phyloP scores from a whole-genome alignment of 371 early-diverging fungal species.

The Haplosporangium sp. region DNA sequence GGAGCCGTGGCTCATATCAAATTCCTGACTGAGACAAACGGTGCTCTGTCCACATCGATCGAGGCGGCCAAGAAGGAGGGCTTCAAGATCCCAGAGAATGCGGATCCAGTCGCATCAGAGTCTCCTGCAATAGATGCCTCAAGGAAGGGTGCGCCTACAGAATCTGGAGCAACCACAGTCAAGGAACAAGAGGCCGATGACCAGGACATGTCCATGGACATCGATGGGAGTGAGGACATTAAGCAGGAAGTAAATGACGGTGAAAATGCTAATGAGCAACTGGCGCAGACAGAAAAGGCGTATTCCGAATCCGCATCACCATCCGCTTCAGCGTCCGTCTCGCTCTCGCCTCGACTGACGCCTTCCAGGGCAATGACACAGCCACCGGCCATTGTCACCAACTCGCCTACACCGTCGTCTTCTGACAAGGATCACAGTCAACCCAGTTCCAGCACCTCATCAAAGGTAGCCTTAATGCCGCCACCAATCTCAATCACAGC shows the following conservation, averaged over 20 bases:
- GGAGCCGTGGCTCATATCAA: constrained; percentile 56
- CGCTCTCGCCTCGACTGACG: constrained; percentile 9
- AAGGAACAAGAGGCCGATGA: neutral
- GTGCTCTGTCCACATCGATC: constrained; percentile 8
- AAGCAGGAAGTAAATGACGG: neutral
- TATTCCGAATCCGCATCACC: constrained; percentile 9
- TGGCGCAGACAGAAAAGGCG: neutral
- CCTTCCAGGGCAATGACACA: constrained; percentile 3
- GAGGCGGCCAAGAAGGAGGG: constrained; percentile 6
- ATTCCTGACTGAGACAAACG: constrained; percentile 13
- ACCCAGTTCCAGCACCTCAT: constrained; percentile 8
- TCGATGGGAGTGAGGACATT: constrained; percentile 9
- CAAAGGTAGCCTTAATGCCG: too few relatives aligned
- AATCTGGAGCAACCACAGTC: neutral
- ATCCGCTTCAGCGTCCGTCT: neutral
- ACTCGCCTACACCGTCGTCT: constrained; percentile 14
- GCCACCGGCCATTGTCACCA: constrained; percentile 19
- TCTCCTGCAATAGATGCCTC: too few relatives aligned
- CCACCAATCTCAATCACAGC: too few relatives aligned
- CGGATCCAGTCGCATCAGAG: neutral
- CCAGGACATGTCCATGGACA: constrained; percentile 9
- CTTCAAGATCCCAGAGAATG: too few relatives aligned
- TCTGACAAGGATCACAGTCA: constrained; percentile 29
- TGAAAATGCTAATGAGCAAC: too few relatives aligned
- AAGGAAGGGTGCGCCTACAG: neutral